phyloP scores from a whole-genome alignment of 148 eudicot species.

The Fagopyrum homotropicum region DNA sequence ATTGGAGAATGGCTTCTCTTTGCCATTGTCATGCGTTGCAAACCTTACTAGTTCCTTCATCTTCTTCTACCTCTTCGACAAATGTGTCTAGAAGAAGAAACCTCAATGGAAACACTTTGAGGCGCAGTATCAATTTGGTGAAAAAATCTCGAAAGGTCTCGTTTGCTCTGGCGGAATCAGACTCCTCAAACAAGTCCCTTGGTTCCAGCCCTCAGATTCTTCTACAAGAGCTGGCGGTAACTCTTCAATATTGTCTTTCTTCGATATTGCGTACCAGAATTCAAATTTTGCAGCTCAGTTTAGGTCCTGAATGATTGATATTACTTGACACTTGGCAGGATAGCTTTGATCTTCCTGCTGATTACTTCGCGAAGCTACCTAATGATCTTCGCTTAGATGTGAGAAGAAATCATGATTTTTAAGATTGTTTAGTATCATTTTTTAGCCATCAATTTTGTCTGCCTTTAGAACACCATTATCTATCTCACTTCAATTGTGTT shows the following conservation, averaged over 20 bases:
- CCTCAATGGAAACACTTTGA: slow-evolving; percentile 12
- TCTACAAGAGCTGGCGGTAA: slow-evolving; percentile 59
- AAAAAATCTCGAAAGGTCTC: slow-evolving; percentile 24
- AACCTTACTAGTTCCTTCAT: neutral
- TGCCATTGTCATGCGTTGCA: slow-evolving; percentile 8
- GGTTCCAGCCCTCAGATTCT: slow-evolving; percentile 47
- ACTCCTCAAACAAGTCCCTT: slow-evolving; percentile 43
- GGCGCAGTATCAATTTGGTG: slow-evolving; percentile 14
- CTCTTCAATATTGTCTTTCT: neutral
- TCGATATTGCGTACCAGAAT: neutral
- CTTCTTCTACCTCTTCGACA: slow-evolving; percentile 1
- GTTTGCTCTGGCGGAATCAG: slow-evolving; percentile 66
- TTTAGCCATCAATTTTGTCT: neutral
- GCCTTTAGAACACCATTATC: neutral
- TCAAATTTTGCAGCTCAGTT: neutral
- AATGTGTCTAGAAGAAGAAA: neutral
- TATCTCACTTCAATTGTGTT: neutral
- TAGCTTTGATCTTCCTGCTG: slow-evolving; percentile 66
- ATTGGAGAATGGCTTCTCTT: slow-evolving; percentile 10
- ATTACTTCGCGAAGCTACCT: slow-evolving; percentile 77
- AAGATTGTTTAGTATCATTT: neutral
- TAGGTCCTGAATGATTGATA: slow-evolving; percentile 14
- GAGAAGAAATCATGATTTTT: slow-evolving; percentile 15
- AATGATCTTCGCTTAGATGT: slow-evolving; percentile 91
- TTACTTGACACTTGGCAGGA: slow-evolving; percentile 46